A percentile compares a stretch with the other conserved stretches of the same genome.
Evolutionary conservation across 31 red algal genomes (phyloP).

Genomic region (Endocladia muricata): DNA sequence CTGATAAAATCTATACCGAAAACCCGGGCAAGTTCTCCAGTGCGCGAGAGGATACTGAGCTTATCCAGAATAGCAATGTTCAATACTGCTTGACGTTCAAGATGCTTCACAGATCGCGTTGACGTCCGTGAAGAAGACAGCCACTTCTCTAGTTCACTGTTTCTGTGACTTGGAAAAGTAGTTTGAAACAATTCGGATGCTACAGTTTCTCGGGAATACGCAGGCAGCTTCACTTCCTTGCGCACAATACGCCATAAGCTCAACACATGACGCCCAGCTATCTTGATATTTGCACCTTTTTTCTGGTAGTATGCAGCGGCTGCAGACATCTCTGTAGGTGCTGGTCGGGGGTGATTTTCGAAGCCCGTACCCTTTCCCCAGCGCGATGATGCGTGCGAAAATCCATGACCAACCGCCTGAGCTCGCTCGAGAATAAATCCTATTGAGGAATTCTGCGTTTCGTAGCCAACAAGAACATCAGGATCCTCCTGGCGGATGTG

Average conservation of each 20-base stretch:
- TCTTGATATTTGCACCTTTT: conserved; percentile 73
- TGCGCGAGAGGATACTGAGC: conserved; percentile 68
- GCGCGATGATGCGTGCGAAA: conserved; percentile 60
- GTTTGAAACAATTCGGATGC: conserved; percentile 71
- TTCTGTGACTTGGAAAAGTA: conserved; percentile 59
- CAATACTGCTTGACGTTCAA: conserved; percentile 23
- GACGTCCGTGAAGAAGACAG: conserved; percentile 10
- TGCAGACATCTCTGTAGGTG: neutral
- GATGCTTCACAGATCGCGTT: conserved; percentile 32
- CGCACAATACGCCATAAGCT: conserved; percentile 86
- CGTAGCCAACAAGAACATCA: conserved; percentile 84
- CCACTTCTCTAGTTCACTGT: conserved; percentile 60
- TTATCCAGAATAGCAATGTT: conserved; percentile 68
- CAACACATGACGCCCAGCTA: conserved; percentile 85
- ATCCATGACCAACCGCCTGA: conserved; percentile 43
- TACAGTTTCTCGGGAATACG: conserved; percentile 68
- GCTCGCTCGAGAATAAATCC: conserved; percentile 89
- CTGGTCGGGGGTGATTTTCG: conserved; percentile 9
- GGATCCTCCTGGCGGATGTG: conserved; percentile 59
- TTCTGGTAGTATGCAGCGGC: conserved; percentile 63
- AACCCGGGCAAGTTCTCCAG: conserved; percentile 86
- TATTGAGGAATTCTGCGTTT: conserved; percentile 63
- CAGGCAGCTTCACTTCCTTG: conserved; percentile 73
- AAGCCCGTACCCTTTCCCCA: conserved; percentile 38
- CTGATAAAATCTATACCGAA: conserved; percentile 94